Evolutionary conservation across 352 stramenopile species (phyloP).

Genomic region (Pythium scleroteichum): DNA sequence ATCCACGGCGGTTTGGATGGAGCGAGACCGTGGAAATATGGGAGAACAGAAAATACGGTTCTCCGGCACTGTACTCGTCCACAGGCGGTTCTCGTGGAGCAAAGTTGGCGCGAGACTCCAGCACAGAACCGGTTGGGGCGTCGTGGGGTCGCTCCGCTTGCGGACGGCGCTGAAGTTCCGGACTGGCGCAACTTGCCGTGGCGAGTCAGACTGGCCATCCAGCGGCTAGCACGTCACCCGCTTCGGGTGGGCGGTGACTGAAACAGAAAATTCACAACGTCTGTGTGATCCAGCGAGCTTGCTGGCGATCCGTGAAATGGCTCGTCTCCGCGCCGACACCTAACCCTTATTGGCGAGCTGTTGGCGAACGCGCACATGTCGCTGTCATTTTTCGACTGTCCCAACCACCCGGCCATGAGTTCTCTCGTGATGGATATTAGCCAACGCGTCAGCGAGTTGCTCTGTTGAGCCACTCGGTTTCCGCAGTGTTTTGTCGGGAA

Average conservation of each 20-base stretch:
- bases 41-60: slow-evolving; percentile 1
- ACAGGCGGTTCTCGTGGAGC: background rate
- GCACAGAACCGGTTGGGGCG: background rate
- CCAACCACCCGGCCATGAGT: no score
- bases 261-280: slow-evolving; percentile 12
- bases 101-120: background rate
- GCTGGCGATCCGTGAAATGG: slow-evolving; percentile 12
- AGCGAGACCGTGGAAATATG: background rate
- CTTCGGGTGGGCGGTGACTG: background rate
- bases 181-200: no score
- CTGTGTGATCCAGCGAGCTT: background rate
- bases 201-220: slow-evolving; percentile 1
- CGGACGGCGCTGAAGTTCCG: slow-evolving; percentile 3
- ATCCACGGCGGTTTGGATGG: background rate
- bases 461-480: no score
- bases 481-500: no score
- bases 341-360: slow-evolving; percentile 15
- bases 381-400: no score
- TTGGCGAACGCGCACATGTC: no score
- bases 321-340: slow-evolving; percentile 17
- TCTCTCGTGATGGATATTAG: no score
- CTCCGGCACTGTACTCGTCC: background rate
- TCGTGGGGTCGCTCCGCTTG: background rate
- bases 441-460: no score
- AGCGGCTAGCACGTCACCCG: background rate